Evolutionary conservation across 1,284 basidiomycete species (phyloP).

Genomic region (Cystobasidium pallidum): DNA sequence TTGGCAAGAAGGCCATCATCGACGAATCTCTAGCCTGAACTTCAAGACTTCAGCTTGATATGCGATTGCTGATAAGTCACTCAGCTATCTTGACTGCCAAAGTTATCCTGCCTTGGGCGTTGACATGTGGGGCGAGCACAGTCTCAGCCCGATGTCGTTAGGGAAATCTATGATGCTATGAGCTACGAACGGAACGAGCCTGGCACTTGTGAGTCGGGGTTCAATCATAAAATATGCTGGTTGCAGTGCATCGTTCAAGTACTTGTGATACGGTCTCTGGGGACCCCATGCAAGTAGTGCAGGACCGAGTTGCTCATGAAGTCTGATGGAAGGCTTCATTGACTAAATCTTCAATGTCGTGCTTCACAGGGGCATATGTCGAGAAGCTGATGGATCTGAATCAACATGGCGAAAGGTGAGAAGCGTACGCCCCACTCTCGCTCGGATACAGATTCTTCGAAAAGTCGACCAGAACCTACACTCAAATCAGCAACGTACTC

Average conservation of each 20-base stretch:
- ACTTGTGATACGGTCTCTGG: constrained; percentile 62
- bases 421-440: constrained; percentile 63
- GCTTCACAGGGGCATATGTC: background rate
- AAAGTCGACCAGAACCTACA: constrained; percentile 61
- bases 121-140: too few species aligned
- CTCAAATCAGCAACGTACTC: constrained; percentile 51
- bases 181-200: constrained; percentile 62
- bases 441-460: constrained; percentile 57
- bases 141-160: constrained; percentile 48
- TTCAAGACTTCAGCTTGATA: too few species aligned
- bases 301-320: too few species aligned
- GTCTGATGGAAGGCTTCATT: too few species aligned
- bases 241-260: too few species aligned
- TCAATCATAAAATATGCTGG: too few species aligned
- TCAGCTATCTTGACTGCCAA: constrained; percentile 21
- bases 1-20: constrained; percentile 27
- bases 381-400: constrained; percentile 20
- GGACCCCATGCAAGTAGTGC: constrained; percentile 64
- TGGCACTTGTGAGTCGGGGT: constrained; percentile 63
- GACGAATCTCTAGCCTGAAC: background rate
- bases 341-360: background rate
- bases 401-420: constrained; percentile 57
- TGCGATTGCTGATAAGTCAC: background rate
- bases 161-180: constrained; percentile 59
- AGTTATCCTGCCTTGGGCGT: constrained; percentile 3